Evolutionary conservation across 2,329 filamentous ascomycete genomes (phyloP), one percentile per base, ranked within the genome.

Genomic region (Rutstroemia sp.): DNA sequence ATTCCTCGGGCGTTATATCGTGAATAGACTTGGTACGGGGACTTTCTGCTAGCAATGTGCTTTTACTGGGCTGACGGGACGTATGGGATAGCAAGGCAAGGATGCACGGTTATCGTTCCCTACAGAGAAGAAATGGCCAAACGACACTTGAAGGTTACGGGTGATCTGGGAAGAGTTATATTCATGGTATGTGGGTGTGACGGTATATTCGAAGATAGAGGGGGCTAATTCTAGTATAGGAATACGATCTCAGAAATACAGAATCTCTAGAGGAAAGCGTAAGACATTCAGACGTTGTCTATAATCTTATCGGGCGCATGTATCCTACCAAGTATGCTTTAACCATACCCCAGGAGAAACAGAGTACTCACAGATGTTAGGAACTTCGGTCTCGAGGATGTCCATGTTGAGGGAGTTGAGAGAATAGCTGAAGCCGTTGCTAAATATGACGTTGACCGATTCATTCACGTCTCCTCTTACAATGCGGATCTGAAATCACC

Each of bases 61-160:
- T 3, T 16, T 14, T 16, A 47, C 27, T 37, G 50, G 56, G 61
- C 65, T 69, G 54, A 69, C 62, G 47, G 47, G 37, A 9, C 19
- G 39, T 45, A 52, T 56, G 49, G 49, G 66, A 69, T 68, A 95
- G 92, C 94, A 66, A 86, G 89, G 62, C 85, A 91, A 76, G 94
- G 94, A 85, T 95, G 90, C 74, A 96, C 88, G 41, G 94, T 99
- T 42, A 84, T 99, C 59, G 75, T 97, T 59, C 94, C 94, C 50
- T 99, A 84, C 79, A 87, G 94, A 47, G 94, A 99, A 78, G 94
- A 97, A 75, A 97, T 96, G 92, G 79, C 87, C 66, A 97, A 97
- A 81, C 87, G 94, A 66, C 92, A 97, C 77, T 79, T 99, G 70
- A 97, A 97, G 77, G 85, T 96, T 58, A 81, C 90, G n/a, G 94